Percentiles rank a stretch among this genome's conserved stretches.
phyloP scores from a whole-genome alignment of 1,139 yeast species.

The Saccharomyces hybrid region DNA sequence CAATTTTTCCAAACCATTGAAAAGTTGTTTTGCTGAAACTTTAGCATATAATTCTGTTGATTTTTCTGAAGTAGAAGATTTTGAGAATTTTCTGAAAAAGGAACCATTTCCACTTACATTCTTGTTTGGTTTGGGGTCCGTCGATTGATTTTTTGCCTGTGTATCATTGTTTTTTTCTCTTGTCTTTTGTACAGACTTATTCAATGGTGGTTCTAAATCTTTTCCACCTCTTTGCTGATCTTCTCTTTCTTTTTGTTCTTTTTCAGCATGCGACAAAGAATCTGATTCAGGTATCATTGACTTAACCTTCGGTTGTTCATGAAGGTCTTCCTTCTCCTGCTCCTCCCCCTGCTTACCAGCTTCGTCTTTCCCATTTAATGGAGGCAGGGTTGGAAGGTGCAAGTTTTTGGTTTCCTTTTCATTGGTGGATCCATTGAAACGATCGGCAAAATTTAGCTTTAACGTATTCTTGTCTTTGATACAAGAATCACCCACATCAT shows the following conservation, averaged over 20 bases:
- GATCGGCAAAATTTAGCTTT: slow-evolving; percentile 24
- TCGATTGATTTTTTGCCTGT: slow-evolving; percentile 12
- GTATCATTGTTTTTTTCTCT: slow-evolving; percentile 6
- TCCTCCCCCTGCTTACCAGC: no score
- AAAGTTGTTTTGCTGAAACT: slow-evolving; percentile 42
- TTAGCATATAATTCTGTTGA: slow-evolving; percentile 24
- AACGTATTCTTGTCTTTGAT: slow-evolving; percentile 11
- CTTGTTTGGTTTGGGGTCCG: slow-evolving; percentile 10
- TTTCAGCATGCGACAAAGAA: not conserved
- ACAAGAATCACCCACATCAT: slow-evolving; percentile 30
- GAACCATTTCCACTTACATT: slow-evolving; percentile 17
- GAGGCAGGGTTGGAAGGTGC: not conserved
- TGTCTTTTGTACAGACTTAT: not conserved
- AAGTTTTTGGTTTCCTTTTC: not conserved
- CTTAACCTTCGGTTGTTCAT: not conserved
- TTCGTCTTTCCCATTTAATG: not conserved
- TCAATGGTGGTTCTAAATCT: slow-evolving; percentile 12
- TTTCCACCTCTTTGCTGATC: not conserved
- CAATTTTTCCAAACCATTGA: slow-evolving; percentile 55
- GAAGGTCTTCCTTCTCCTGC: no score
- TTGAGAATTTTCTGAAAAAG: slow-evolving; percentile 58
- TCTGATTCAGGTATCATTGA: slow-evolving; percentile 9
- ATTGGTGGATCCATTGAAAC: slow-evolving; percentile 14
- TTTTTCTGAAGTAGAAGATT: slow-evolving; percentile 17
- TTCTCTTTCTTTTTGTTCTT: not conserved